phyloP scores from a whole-genome alignment of 305 asterid species.

The Fraxinus dipetala region DNA sequence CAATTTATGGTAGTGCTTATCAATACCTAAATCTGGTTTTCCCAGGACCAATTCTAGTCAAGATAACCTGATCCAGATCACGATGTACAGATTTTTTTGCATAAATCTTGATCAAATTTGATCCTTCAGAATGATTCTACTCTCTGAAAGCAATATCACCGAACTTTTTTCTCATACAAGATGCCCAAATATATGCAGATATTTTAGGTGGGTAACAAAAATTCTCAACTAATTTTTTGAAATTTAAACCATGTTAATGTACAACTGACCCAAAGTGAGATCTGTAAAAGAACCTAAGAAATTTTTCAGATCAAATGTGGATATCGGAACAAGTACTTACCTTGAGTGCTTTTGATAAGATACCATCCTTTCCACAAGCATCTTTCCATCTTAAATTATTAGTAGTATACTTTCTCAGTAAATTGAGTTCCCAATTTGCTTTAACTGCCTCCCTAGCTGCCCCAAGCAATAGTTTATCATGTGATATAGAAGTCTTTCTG shows the following conservation, averaged over 20 bases:
- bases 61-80: background rate
- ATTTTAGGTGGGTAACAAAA: background rate
- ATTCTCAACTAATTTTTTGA: background rate
- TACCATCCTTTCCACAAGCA: constrained; percentile 80
- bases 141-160: background rate
- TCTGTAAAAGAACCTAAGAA: background rate
- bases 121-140: background rate
- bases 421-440: constrained; percentile 79
- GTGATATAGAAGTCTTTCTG: constrained; percentile 71
- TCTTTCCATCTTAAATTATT: constrained; percentile 67
- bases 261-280: background rate
- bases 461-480: constrained; percentile 81
- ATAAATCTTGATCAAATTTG: background rate
- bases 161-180: background rate
- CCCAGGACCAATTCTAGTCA: background rate
- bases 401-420: constrained; percentile 55
- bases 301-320: background rate
- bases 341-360: constrained; percentile 67
- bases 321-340: constrained; percentile 28
- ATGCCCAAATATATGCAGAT: background rate
- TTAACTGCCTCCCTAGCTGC: constrained; percentile 88
- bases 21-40: background rate
- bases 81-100: background rate
- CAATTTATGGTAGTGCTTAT: background rate
- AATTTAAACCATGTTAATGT: background rate